Conservation (phyloP, 164 flowering plant genomes). For the Piper longum region DNA sequence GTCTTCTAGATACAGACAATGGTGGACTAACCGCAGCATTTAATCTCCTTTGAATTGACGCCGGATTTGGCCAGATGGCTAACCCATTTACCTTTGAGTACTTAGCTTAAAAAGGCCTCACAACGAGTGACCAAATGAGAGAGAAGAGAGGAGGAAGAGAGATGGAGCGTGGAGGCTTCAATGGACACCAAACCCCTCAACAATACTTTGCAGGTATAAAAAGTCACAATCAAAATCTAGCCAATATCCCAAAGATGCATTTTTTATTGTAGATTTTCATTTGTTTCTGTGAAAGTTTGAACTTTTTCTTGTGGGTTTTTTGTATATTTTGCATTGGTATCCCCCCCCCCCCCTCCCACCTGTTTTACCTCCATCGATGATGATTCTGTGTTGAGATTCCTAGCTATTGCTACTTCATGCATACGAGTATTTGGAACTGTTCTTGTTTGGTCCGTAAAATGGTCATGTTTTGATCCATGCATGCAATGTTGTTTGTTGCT, state of each 20-base stretch:
- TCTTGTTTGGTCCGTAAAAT: too few species aligned
- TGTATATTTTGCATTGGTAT: too few species aligned
- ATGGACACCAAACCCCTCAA: slow-evolving; percentile 35
- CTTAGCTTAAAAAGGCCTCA: slow-evolving; percentile 12
- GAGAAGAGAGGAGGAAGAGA: slow-evolving; percentile 3
- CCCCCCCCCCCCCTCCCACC: too few species aligned
- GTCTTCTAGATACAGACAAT: too few species aligned
- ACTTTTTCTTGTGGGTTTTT: too few species aligned
- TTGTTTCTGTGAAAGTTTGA: background rate
- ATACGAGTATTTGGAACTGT: too few species aligned
- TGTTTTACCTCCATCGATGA: too few species aligned
- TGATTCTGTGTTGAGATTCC: too few species aligned
- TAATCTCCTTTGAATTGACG: slow-evolving; percentile 16
- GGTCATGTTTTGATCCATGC: too few species aligned
- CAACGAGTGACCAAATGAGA: slow-evolving; percentile 2
- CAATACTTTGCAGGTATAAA: slow-evolving; percentile 22
- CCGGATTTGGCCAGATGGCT: slow-evolving; percentile 14
- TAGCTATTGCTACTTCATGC: too few species aligned
- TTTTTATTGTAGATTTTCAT: background rate
- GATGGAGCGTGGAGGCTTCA: slow-evolving; percentile 42
- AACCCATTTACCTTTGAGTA: slow-evolving; percentile 2
- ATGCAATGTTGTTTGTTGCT: too few species aligned
- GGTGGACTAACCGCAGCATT: background rate
- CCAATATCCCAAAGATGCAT: background rate
- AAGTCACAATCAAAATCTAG: background rate